Base-by-base conservation (phyloP, 345 rosid genomes). In the Cardamine occulta region DNA sequence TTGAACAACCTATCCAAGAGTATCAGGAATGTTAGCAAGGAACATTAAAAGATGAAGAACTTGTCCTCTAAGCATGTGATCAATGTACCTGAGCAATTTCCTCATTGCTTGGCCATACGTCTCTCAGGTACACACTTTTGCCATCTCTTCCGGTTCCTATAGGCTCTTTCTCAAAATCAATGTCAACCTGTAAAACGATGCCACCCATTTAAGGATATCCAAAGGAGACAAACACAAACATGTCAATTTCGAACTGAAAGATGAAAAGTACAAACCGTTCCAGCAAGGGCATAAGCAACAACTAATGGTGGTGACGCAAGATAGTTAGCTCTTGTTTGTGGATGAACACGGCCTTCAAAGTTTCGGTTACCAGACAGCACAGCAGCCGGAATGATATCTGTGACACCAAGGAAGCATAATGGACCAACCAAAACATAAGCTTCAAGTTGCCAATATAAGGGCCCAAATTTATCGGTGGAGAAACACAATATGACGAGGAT, bases 301-400 rank as follows among this genome's bases (percentile, higher is more conserved):
- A 91, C 98, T 74, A 87, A 62, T 51, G 97, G 97, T 37, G 98
- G 97, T 32, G 97, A 91, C 63, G 97, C 92, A 70, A 91, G 97
- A 77, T 88, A 93, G 78, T 93, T 91, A 18, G 98, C 96, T 80
- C 97, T 85, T 6, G 91, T 91, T 74, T 81, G 78, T 44, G 97
- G 86, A 78, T 91, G 98, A 69, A 88, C 91, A 64, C 92, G 91
- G 1, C 98, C 97, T 77, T 93, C 98, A 79, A 91, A 91, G 80
- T 93, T 91, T 35, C 91, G 69, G 73, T 91, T 91, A 39, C 93
- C 97, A 63, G 98, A 91, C 40, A 93, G 90, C 82, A 93, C 97
- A 72, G 97, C 92, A 34, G 93, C 89, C 3, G 89, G 89, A 44
- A 93, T 72, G 37, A 93, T 75, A 79, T 91, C 97, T 88, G 90